Percentiles rank a stretch among this genome's conserved stretches.
Evolutionary conservation across 2,329 filamentous ascomycete species (phyloP).

Genomic region (Ophiostoma australiae): DNA sequence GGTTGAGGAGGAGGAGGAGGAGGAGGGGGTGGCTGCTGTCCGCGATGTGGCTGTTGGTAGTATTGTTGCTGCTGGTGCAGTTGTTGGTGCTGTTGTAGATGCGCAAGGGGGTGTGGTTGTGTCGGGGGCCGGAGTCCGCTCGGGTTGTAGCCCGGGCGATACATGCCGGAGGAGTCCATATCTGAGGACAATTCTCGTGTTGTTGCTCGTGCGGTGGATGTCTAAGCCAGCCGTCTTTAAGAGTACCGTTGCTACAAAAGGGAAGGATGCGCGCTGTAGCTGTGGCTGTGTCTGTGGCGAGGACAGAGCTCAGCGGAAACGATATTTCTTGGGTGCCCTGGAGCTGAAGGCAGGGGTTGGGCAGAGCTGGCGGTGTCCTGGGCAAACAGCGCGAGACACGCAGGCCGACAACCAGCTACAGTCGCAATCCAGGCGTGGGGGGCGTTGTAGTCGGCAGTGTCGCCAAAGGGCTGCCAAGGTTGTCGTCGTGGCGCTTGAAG

Average conservation of each 20-base stretch:
- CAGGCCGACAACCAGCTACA: not conserved
- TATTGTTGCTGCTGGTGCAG: slow-evolving; percentile 28
- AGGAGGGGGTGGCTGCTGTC: slow-evolving; percentile 14
- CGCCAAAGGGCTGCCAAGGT: not conserved
- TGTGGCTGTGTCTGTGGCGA: not conserved
- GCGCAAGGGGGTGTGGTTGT: slow-evolving; percentile 27
- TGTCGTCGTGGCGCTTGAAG: not conserved
- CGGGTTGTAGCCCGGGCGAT: slow-evolving; percentile 53
- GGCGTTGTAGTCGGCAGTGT: not conserved
- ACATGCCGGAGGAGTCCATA: slow-evolving; percentile 40
- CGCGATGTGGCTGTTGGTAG: slow-evolving; percentile 27
- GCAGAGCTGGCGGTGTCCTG: not conserved
- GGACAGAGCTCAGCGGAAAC: not conserved
- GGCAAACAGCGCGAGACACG: not conserved
- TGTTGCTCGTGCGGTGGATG: not conserved
- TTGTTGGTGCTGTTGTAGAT: slow-evolving; percentile 17
- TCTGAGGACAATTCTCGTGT: too few relatives aligned
- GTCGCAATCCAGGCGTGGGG: not conserved
- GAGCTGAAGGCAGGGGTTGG: not conserved
- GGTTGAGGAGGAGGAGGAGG: slow-evolving; percentile 5
- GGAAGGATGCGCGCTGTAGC: too few relatives aligned
- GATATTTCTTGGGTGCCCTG: not conserved
- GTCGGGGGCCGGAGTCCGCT: slow-evolving; percentile 39
- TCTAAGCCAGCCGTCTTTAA: not conserved
- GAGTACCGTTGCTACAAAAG: not conserved